A percentile compares a stretch with the other conserved stretches of the same genome.
Evolutionary conservation across 306 rosid genomes (phyloP).

Genomic region (Lupinus albus): DNA sequence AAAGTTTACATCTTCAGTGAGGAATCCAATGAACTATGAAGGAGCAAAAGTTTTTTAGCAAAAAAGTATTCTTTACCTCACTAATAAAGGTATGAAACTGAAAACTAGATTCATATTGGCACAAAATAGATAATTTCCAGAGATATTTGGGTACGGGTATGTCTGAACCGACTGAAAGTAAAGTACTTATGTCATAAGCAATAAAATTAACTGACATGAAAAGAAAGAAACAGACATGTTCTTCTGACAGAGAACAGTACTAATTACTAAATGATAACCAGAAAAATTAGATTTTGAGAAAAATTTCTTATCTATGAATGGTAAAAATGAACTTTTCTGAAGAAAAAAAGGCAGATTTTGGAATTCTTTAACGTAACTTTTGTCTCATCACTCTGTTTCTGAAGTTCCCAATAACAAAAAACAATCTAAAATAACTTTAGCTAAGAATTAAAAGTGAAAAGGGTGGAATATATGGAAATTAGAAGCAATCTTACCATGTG

Average conservation of each 20-base stretch:
- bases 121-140: slow-evolving; percentile 13
- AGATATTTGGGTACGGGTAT: slow-evolving; percentile 17
- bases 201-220: not conserved
- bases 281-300: too few species aligned
- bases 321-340: not conserved
- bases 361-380: too few species aligned
- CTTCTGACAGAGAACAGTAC: not conserved
- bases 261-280: too few species aligned
- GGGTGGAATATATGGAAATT: too few species aligned
- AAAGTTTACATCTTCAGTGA: not conserved
- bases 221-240: not conserved
- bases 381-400: too few species aligned
- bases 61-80: not conserved
- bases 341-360: too few species aligned
- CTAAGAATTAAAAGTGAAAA: too few species aligned
- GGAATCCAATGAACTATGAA: too few species aligned
- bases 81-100: not conserved
- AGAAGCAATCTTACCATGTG: too few species aligned
- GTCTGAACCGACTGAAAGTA: slow-evolving; percentile 13
- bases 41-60: too few species aligned
- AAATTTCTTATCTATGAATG: not conserved
- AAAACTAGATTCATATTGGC: slow-evolving; percentile 15
- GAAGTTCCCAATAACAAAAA: too few species aligned
- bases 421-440: too few species aligned
- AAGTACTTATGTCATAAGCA: not conserved